Evolutionary conservation across 352 stramenopile genomes (phyloP).

Genomic region (Globisporangium camurandrum): DNA sequence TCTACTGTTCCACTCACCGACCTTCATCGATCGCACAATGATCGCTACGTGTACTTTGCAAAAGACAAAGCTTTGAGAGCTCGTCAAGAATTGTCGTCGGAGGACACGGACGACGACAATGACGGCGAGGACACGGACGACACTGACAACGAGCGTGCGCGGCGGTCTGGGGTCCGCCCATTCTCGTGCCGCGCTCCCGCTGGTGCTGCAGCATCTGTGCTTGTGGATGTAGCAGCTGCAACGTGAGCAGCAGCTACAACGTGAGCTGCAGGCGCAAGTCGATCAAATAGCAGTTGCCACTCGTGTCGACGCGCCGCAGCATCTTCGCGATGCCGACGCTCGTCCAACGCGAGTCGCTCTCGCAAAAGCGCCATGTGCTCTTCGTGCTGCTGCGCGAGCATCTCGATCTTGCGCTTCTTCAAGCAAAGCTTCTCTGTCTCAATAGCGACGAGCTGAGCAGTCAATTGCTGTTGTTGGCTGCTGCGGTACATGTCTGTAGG

Average conservation of each 20-base stretch:
- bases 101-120: too few relatives aligned
- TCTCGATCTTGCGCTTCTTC: constrained; percentile 32
- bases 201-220: background rate
- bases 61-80: too few relatives aligned
- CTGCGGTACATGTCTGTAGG: constrained; percentile 1
- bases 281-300: constrained; percentile 12
- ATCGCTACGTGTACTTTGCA: too few relatives aligned
- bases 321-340: constrained; percentile 18
- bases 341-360: constrained; percentile 15
- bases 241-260: background rate
- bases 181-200: too few relatives aligned
- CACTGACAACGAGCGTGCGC: too few relatives aligned
- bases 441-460: constrained; percentile 21
- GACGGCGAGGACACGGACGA: too few relatives aligned
- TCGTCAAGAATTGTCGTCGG: too few relatives aligned
- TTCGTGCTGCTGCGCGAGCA: constrained; percentile 28
- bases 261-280: background rate
- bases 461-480: constrained; percentile 7
- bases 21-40: too few relatives aligned
- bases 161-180: too few relatives aligned
- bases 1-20: too few relatives aligned
- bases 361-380: constrained; percentile 27
- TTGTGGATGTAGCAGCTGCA: background rate
- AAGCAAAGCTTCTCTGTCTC: constrained; percentile 32
- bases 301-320: constrained; percentile 7